Evolutionary conservation across 345 rosid species (phyloP), one percentile per base, ranked within the genome.

Genomic region (Cochlearia excelsa): DNA sequence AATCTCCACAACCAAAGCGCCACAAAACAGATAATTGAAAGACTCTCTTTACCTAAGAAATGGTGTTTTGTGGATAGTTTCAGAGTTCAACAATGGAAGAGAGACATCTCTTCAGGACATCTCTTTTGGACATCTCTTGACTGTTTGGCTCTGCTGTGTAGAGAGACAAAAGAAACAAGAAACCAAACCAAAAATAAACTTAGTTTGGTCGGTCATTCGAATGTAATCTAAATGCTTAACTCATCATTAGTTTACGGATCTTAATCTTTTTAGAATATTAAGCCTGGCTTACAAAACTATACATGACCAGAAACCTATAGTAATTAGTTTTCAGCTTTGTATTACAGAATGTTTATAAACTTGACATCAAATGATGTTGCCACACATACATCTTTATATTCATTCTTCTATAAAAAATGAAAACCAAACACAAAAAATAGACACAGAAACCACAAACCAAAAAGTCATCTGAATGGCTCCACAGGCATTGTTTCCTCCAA

Each of bases 401-500:
- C 59, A 68, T 61, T 31, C 51, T 54, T 43, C 59, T 49, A 55
- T 55, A 28, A 37, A 37, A 16, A 16, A 16, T 16, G 23, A 54
- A 11, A 38, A 46, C 10, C 52, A 53, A 46, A 60, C 26, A 46
- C 44, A 26, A 47, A 43, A 41, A 45, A 43, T 2, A n/a, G 4
- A 26, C 9, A n/a, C 33, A 26, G 16, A 54, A 31, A 26, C 47
- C 57, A 42, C 6, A 10, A 49, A 46, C 5, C 2, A 37, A 6
- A 59, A 38, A 48, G 58, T 76, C 67, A 85, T 79, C 90, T 81
- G 74, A 88, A 86, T 37, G 96, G 85, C 69, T 88, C 94, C 33
- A 84, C 79, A 0, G 96, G 96, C 28, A 76, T 79, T 1, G 90
- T 55, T 51, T 82, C 85, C 74, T 84, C 85, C n/a, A 85, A 66